phyloP scores from a whole-genome alignment of 345 rosid species.

The Salix dunnii region DNA sequence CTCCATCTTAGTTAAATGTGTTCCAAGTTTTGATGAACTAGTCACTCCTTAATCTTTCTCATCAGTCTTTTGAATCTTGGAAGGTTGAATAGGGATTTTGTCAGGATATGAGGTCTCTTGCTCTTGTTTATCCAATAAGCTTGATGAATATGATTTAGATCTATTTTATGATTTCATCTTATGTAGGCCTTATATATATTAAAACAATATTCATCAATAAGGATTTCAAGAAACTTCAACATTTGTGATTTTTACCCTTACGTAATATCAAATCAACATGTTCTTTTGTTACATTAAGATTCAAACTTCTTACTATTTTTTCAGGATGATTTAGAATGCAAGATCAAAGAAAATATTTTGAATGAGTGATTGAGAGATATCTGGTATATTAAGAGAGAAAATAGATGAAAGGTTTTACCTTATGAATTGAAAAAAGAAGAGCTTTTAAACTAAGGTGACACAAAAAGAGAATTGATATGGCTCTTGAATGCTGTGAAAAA shows the following conservation, averaged over 20 bases:
- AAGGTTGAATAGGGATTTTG: background rate
- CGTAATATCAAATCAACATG: background rate
- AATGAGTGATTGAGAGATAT: too few relatives aligned
- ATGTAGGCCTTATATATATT: background rate
- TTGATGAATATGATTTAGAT: background rate
- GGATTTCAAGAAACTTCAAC: background rate
- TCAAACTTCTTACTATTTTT: background rate
- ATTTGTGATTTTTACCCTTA: too few relatives aligned
- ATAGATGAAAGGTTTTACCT: background rate
- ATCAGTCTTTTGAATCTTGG: too few relatives aligned
- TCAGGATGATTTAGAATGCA: too few relatives aligned
- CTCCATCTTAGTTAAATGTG: background rate
- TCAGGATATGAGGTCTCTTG: background rate
- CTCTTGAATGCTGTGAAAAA: background rate
- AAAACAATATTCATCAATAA: too few relatives aligned
- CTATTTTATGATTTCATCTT: background rate
- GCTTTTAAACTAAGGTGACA: background rate
- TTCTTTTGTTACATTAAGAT: too few relatives aligned
- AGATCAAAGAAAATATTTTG: too few relatives aligned
- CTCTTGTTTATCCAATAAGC: background rate
- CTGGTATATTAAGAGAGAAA: background rate
- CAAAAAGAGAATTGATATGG: background rate
- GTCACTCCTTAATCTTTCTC: background rate
- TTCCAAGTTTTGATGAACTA: too few relatives aligned
- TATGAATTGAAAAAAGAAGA: too few relatives aligned